Base-by-base conservation (phyloP, 768 basidiomycete species). In the Psilocybe tampanensis region DNA sequence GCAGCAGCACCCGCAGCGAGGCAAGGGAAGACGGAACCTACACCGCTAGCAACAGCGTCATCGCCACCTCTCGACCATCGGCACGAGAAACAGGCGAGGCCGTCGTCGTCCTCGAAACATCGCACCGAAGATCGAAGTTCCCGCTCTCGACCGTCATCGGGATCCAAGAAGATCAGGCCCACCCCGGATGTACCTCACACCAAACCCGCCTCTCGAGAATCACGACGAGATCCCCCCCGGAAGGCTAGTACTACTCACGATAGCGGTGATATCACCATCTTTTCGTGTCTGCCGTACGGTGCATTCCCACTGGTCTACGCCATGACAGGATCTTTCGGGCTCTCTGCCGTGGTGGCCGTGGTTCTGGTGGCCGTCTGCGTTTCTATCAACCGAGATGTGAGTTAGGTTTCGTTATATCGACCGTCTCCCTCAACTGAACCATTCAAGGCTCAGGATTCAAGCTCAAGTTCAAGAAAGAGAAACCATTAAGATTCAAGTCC, bases 231-330 rank as follows among this genome's bases (percentile, higher is more conserved):
- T 17, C 33, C 32, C 39, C 26, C 29, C 24, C 58, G 13, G 36
- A 33, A 45, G 24, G 23, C 36, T 19, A 9, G 48, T 29, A n/a
- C n/a, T n/a, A n/a, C n/a, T n/a, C n/a, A n/a, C n/a, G 34, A 36
- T 11, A 39, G 17, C 22, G 23, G 36, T 18, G 54, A 57, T 22
- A 42, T 49, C 18, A 54, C 52, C 1, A 43, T 66, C 26, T 26
- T 53, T 7, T 51, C 64, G 18, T 65, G 64, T 44, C 42, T 69
- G 2, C 66, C 66, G 15, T 69, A 66, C 32, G 66, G 68, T 11
- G 52, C 64, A 12, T 44, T 69, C 17, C 66, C 68, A 4, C 52
- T 69, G 26, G 45, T 69, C 12, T 65, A 66, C 22, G 64, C 64
- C 18, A 45, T 69, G 26, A 66, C 66, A 5, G 60, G 64, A n/a